Evolutionary conservation across 2,329 filamentous ascomycete genomes (phyloP).

Genomic region (Colletotrichum sp.): DNA sequence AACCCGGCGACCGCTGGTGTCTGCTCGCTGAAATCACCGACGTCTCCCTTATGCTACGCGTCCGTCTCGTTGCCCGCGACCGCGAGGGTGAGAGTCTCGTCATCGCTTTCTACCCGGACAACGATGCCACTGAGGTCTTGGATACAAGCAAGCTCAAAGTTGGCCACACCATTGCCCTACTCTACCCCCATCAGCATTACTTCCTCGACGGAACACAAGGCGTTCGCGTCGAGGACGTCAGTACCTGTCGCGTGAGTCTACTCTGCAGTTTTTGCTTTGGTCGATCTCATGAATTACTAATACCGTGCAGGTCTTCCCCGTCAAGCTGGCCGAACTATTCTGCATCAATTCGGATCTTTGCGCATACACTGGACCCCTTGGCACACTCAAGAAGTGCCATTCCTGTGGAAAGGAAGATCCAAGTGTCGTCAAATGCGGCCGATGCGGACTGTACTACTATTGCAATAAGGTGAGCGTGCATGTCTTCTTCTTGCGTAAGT

Average conservation of each 20-base stretch:
- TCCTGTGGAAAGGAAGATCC: neutral
- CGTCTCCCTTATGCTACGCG: neutral
- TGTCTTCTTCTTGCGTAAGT: neutral
- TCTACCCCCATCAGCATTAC: neutral
- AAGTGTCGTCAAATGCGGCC: neutral
- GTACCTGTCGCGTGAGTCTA: neutral
- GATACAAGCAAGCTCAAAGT: neutral
- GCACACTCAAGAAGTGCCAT: neutral
- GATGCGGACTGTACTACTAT: neutral
- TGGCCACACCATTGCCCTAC: neutral
- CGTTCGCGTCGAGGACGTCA: neutral
- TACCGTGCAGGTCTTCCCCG: neutral
- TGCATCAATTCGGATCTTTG: neutral
- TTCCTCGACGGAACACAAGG: neutral
- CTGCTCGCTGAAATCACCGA: neutral
- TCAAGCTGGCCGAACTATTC: neutral
- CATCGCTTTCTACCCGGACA: neutral
- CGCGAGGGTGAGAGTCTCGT: neutral
- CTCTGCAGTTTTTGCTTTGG: neutral
- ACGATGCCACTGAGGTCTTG: neutral
- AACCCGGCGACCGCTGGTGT: neutral
- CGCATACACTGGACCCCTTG: neutral
- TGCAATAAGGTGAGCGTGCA: neutral
- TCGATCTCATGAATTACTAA: neutral
- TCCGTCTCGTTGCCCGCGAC: neutral